Evolutionary conservation across 768 basidiomycete species (phyloP), one percentile per base, ranked within the genome.

Genomic region (Lyophyllum decastes): DNA sequence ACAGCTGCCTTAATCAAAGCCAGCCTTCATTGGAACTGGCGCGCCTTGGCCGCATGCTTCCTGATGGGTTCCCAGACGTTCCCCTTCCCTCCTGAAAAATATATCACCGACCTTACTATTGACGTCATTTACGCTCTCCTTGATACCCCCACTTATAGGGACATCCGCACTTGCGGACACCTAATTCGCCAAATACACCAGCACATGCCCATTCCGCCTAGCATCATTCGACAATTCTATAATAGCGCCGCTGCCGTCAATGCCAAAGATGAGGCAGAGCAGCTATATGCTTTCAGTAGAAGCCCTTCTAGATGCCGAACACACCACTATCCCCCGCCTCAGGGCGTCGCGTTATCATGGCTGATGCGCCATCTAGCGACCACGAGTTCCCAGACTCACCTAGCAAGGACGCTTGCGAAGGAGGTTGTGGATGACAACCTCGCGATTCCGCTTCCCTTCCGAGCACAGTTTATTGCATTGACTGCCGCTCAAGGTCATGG

Each of bases 1-100:
- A 71, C 74, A 22, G 73, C 79, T 24, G 76, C 82, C 12, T 66
- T 87, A 33, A 74, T 82, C 10, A 78, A 78, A 45, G 75, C 86
- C 7, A 80, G 82, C 59, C 63, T 85, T 38, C 73, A 80, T 60
- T 87, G 83, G 82, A 72, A 78, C 41, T 87, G 82, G 83, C 70
- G 73, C 49, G 54, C 64, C 25, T 71, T 77, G 38, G 83, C 82
- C 1, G 65, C 75, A 12, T 63, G 55, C 8, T 68, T 85, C 27
- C 65, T 85, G 44, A 65, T 64, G 12, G 59, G 64, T 25, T 56
- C 73, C 5, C 62, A 78, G n/a, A 38, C 58, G 16, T 51, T 54
- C 5, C 30, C 55, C 0, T 19, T 55, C 30, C 14, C 60, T 30
- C 67, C 64, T 24, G 48, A 69, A 45, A 57, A 64, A 52, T 53